phyloP scores from a whole-genome alignment of 2,329 filamentous ascomycete genomes.

The Fusarium sp. region DNA sequence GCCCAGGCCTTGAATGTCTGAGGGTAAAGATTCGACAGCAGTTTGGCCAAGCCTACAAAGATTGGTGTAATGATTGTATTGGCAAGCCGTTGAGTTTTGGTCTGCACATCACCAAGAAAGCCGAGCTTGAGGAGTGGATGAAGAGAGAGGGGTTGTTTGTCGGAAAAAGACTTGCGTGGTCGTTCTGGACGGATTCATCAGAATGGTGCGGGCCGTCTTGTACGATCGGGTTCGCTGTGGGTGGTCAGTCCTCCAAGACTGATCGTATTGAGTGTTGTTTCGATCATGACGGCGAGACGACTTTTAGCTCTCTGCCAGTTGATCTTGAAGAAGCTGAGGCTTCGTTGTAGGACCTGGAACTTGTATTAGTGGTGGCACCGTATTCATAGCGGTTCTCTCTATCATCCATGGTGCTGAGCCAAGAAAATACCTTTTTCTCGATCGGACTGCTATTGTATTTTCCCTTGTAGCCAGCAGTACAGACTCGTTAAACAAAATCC shows the following conservation, averaged over 20 bases:
- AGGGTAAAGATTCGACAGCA: background rate
- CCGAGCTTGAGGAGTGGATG: conserved; percentile 20
- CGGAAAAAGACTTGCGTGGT: conserved; percentile 12
- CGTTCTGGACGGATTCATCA: conserved; percentile 13
- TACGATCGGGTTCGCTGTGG: conserved; percentile 2
- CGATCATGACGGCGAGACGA: background rate
- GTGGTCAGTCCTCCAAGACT: background rate
- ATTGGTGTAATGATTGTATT: conserved; percentile 11
- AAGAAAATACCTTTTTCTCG: too few species aligned
- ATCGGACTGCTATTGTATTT: too few species aligned
- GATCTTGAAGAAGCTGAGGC: background rate
- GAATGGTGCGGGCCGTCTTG: conserved; percentile 7
- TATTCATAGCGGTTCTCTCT: too few species aligned
- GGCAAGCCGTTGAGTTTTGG: conserved; percentile 1
- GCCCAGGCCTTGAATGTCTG: background rate
- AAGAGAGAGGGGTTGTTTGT: conserved; percentile 4
- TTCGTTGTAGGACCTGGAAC: background rate
- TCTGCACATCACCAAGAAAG: conserved; percentile 24
- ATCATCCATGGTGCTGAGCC: too few species aligned
- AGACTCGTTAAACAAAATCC: too few species aligned
- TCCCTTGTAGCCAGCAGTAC: too few species aligned
- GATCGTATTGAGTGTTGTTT: background rate
- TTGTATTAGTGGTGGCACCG: background rate
- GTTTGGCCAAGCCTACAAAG: background rate
- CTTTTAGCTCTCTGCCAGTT: background rate